Conservation (phyloP, 2,329 filamentous ascomycete species). For the Colletotrichum liriopes region DNA sequence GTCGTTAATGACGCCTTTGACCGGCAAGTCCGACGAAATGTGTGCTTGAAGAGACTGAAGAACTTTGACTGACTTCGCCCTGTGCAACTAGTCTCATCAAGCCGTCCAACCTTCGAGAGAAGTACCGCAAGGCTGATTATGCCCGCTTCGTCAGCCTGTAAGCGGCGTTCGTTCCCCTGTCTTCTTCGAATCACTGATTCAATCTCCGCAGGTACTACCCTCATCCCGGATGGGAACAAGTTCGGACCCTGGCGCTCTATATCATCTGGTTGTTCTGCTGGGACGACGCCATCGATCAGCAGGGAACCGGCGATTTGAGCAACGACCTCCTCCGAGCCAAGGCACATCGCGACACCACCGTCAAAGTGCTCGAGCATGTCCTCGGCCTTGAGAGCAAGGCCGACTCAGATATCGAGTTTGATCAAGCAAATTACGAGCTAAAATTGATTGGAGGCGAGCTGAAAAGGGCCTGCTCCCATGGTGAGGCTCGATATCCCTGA, state of each 20-base stretch:
- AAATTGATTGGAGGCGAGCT: slow-evolving; percentile 45
- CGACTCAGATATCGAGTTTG: slow-evolving; percentile 11
- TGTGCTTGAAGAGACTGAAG: no score
- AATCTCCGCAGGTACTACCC: slow-evolving; percentile 45
- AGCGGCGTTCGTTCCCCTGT: neutral
- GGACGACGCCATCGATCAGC: slow-evolving; percentile 53
- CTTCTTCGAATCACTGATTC: neutral
- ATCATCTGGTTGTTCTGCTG: slow-evolving; percentile 52
- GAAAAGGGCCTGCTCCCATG: slow-evolving; percentile 14
- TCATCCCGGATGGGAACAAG: slow-evolving; percentile 37
- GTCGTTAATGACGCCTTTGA: slow-evolving; percentile 43
- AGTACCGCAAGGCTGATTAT: slow-evolving; percentile 31
- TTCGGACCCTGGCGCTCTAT: slow-evolving; percentile 47
- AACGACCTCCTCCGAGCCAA: slow-evolving; percentile 48
- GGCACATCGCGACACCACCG: slow-evolving; percentile 47
- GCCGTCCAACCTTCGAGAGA: slow-evolving; percentile 16
- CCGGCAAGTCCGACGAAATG: neutral
- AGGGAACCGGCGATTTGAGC: slow-evolving; percentile 47
- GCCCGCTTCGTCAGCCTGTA: slow-evolving; percentile 37
- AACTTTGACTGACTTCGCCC: neutral
- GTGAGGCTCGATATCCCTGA: neutral
- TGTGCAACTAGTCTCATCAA: slow-evolving; percentile 11
- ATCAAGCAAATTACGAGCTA: slow-evolving; percentile 48
- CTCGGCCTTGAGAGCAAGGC: slow-evolving; percentile 39
- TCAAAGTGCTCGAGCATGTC: slow-evolving; percentile 42